Base-by-base conservation (phyloP, 208 protist species). In the Entamoeba invadens region DNA sequence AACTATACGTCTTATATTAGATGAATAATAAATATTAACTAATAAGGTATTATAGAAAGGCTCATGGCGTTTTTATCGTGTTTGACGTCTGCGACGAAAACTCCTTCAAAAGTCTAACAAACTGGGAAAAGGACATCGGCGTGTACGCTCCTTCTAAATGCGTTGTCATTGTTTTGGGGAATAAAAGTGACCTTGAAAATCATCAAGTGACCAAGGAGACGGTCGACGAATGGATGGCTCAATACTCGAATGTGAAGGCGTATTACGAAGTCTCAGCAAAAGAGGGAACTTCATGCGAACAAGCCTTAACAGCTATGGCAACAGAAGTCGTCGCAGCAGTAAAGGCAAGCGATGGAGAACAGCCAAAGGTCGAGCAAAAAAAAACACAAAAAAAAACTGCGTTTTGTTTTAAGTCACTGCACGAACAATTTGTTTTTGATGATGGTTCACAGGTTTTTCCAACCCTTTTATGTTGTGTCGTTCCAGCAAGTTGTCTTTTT, bases 1-100 rank as follows among this genome's bases (percentile, higher is more conserved):
- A n/a, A n/a, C n/a, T n/a, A n/a, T n/a, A n/a, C n/a, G n/a, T n/a
- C n/a, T n/a, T n/a, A n/a, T n/a, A n/a, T n/a, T n/a, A n/a, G n/a
- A n/a, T n/a, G n/a, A n/a, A n/a, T n/a, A n/a, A n/a, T n/a, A n/a
- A n/a, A n/a, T n/a, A n/a, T n/a, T n/a, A n/a, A n/a, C n/a, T n/a
- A n/a, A n/a, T n/a, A n/a, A n/a, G n/a, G n/a, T n/a, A n/a, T 87
- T 87, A 87, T n/a, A 87, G 57, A 87, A 87, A 87, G 57, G 31
- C 57, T 21, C 38, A 35, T 87, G 57, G 57, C 38, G 38, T 87
- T 31, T 87, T 87, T n/a, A 42, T 87, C 31, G 57, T 87, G 38
- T 87, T 87, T n/a, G 57, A 87, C 21, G 8, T 87, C 4, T 42
- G 18, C 38, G 57, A 87, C 38, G 57, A 87, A 87, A 87, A 18